Percentiles rank a stretch among this genome's conserved stretches.
Evolutionary conservation across 2,329 filamentous ascomycete species (phyloP).

Genomic region (Arthrobotrys conoides): DNA sequence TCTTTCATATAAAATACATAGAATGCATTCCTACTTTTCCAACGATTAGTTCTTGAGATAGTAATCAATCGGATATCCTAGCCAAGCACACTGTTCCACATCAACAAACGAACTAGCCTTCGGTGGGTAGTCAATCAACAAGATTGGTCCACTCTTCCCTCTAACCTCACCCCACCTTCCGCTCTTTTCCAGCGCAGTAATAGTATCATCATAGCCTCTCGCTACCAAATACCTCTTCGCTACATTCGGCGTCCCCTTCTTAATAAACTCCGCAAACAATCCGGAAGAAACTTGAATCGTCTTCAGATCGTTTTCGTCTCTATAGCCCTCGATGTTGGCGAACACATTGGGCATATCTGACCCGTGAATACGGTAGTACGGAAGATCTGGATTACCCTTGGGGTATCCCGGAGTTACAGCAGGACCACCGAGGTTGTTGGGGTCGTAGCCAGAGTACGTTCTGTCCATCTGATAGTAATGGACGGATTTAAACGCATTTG

Average conservation of each 20-base stretch:
- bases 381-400: slow-evolving; percentile 70
- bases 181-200: slow-evolving; percentile 67
- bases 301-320: slow-evolving; percentile 71
- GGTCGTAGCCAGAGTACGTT: slow-evolving; percentile 71
- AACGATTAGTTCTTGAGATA: slow-evolving; percentile 65
- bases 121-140: slow-evolving; percentile 70
- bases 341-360: slow-evolving; percentile 73
- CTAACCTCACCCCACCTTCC: slow-evolving; percentile 67
- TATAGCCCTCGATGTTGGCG: slow-evolving; percentile 70
- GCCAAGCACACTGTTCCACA: slow-evolving; percentile 70
- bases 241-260: slow-evolving; percentile 71
- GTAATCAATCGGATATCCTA: slow-evolving; percentile 69
- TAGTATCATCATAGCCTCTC: slow-evolving; percentile 69
- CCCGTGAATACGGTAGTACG: slow-evolving; percentile 74
- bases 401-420: slow-evolving; percentile 66
- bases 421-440: slow-evolving; percentile 71
- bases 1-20: not conserved
- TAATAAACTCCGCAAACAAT: slow-evolving; percentile 72
- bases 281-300: slow-evolving; percentile 69
- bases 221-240: slow-evolving; percentile 68
- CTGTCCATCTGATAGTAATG: slow-evolving; percentile 76
- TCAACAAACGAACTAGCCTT: slow-evolving; percentile 69
- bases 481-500: slow-evolving; percentile 69
- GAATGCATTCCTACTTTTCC: too few relatives aligned
- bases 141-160: slow-evolving; percentile 67